Base-by-base conservation (phyloP, 371 early-diverging fungal species). In the Racocetra persica region DNA sequence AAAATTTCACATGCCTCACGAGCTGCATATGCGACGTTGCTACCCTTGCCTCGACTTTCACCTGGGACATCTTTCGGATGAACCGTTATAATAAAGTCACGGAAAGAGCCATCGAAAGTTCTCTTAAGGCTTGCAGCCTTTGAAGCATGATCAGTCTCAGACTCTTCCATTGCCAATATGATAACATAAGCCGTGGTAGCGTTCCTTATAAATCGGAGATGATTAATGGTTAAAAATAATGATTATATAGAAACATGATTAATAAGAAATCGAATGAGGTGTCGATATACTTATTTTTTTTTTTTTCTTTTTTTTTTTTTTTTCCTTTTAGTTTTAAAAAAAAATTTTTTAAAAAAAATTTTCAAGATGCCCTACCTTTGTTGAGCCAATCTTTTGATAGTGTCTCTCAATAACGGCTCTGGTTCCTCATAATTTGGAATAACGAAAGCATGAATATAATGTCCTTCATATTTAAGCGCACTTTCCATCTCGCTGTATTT, bases 91-190 rank as follows among this genome's bases (percentile, higher is more conserved):
- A 90, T 88, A 80, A 94, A 89, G 51, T 92, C 88, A 66, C 84
- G 84, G 84, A 94, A 94, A 62, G 78, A 84, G 80, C 88, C 87
- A 22, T 84, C 84, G 85, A 91, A 94, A 59, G 79, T 81, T 18
- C 82, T 81, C 63, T 87, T 77, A 8, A 95, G 82, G 13, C 83
- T 80, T 49, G 84, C 83, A n/a, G 93, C 94, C 84, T 94, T 95
- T 55, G 82, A 82, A 73, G 85, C 87, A 80, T 85, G 81, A 10
- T 88, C 92, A 28, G 60, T 26, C 84, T 95, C 95, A 18, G 89
- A 85, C 24, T 87, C 90, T 82, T 95, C 95, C 95, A 95, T 95
- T n/a, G 94, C 95, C 49, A 93, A 84, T 67, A 92, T 85, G 38
- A 93, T 87, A 73, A 88, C 84, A 82, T 89, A 90, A 24, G 63